Evolutionary conservation across 164 flowering plant species (phyloP), one percentile per base, ranked within the genome.

Genomic region (Stephania yunnanensis): DNA sequence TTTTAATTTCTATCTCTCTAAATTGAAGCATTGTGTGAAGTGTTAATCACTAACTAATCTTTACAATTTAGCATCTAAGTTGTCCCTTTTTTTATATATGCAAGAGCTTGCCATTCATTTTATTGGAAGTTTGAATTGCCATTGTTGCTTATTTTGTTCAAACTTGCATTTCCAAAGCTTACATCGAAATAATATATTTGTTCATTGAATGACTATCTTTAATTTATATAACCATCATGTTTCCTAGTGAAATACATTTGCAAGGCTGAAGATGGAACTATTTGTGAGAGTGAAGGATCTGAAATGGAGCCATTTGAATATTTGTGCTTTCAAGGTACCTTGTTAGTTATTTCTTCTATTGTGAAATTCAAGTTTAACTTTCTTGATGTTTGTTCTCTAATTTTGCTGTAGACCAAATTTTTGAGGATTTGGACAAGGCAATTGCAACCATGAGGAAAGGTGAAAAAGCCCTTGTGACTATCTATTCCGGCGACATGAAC

Each of bases 391-490:
- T 58, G 69, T 67, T 63, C 72, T 55, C 63, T 6, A 31, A 29
- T 44, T 48, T 36, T 81, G 20, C 71, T 69, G 25, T 80, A 84
- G 89, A 84, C 63, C 81, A 87, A 76, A 71, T 87, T 48, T 36
- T 74, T 71, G 89, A 85, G 36, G 84, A 86, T 48, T 77, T 89
- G 74, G 88, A 85, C 53, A 76, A 86, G 74, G 88, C 89, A 53
- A 79, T 87, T 55, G 77, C 83, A 83, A 87, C 88, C 9, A 89
- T 87, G 92, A 85, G 72, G 69, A 87, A 83, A 78, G 89, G 86
- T 13, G 89, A 87, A 79, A 76, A 73, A 10, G 82, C 86, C 6
- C 11, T 70, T 1, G 82, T 89, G 67, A 84, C 79, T 9, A 45
- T 89, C 25, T 53, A 58, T 20, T 71, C 82, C 36, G 79, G 77